Conservation (phyloP, 2,329 filamentous ascomycete genomes). For the Pyricularia sp. region DNA sequence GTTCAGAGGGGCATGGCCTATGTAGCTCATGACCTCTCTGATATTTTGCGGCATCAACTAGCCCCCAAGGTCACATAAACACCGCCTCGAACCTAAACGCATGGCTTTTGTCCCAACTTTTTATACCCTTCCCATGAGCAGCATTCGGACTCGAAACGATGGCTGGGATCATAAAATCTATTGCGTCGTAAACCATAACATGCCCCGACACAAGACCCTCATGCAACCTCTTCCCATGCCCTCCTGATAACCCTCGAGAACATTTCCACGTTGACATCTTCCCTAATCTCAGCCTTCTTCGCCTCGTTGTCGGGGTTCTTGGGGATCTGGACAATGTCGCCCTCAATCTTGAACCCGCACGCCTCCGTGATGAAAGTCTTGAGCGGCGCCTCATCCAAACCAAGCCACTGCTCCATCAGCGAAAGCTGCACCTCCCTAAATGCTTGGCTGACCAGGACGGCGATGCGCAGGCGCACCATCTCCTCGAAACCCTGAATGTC, state of each 20-base stretch:
- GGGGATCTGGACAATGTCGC: conserved; percentile 56
- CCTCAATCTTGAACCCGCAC: conserved; percentile 69
- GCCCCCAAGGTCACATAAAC: not conserved
- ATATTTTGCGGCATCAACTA: not conserved
- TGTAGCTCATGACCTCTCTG: not conserved
- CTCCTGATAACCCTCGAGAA: conserved; percentile 69
- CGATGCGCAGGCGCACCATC: conserved; percentile 79
- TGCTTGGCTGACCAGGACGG: conserved; percentile 69
- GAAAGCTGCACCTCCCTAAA: conserved; percentile 59
- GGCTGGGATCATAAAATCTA: not conserved
- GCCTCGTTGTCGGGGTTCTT: conserved; percentile 96
- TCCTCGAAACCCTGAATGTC: conserved; percentile 95
- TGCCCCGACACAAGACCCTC: conserved; percentile 1
- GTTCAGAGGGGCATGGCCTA: not conserved
- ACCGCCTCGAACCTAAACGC: conserved; percentile 1
- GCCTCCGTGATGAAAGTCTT: conserved; percentile 73
- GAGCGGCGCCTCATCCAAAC: conserved; percentile 51
- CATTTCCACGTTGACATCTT: conserved; percentile 87
- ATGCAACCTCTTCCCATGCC: conserved; percentile 73
- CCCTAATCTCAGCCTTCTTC: conserved; percentile 85
- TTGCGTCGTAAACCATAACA: not conserved
- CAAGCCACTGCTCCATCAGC: conserved; percentile 64
- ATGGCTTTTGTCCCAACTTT: not conserved
- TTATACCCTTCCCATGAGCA: not conserved
- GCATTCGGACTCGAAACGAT: not conserved